Base-by-base conservation (phyloP, 495 filamentous ascomycete species). In the Pyrenopolyporus hunteri region DNA sequence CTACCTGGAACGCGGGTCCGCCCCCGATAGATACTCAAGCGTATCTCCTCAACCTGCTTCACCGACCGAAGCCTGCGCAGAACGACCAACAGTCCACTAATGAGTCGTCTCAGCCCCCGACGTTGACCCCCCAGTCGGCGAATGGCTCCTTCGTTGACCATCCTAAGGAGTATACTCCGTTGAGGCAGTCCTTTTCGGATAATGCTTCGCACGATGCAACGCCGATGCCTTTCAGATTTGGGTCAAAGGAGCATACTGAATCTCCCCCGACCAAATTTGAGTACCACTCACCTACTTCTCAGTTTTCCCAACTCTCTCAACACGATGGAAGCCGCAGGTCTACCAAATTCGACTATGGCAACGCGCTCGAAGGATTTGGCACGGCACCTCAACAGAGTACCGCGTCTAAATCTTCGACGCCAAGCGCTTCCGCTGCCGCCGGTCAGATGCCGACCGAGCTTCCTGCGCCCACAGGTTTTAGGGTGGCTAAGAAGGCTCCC, bases 31-130 rank as follows among this genome's bases (percentile, higher is more conserved):
- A 80, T 61, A 82, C 81, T 8, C 80, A 82, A 55, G 73, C 76
- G 26, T 82, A 81, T 39, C 74, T 85, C 17, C 74, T 85, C 32
- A 76, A 80, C 47, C 66, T 85, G 11, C 68, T 85, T 16, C 78
- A 80, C 50, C 76, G 76, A 33, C 82, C 78, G 39, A 84, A 85
- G 75, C 78, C 78, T 37, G 70, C 76, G 32, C 78, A 84, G 66
- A 74, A 73, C 48, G 77, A 82, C 33, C 61, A 68, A 39, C 45
- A 69, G 59, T 68, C 70, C 31, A 53, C 68, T 59, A 51, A 74
- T 74, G 68, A 80, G 69, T 49, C 64, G 63, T 69, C 75, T 35
- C 64, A 76, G 36, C 58, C 78, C 59, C 42, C 70, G 73, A 54
- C 78, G 1, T 54, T 76, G 29, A 76, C 70, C 10, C 74, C 76